Evolutionary conservation across 78 protist genomes (phyloP), one percentile per base, ranked within the genome.

Genomic region (Polysphondylium violaceum): DNA sequence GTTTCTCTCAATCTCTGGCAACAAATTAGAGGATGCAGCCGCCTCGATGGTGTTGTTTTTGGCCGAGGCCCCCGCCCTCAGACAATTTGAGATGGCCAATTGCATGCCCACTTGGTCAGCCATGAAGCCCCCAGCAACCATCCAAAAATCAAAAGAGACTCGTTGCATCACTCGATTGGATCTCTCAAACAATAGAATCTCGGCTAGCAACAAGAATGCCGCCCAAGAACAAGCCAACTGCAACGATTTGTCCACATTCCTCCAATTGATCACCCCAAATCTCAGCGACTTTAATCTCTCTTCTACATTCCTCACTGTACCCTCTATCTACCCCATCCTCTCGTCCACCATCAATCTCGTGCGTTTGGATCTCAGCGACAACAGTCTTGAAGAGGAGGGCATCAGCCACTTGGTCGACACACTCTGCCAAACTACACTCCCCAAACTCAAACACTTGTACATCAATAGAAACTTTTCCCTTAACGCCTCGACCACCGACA

Each of bases 371-470:
- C 43, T 83, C 19, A 21, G 36, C n/a, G 91, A 83, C 29, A 69
- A 69, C 44, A 79, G 69, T 5, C 31, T 83, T 7, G 91, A 58
- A 12, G 91, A 83, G n/a, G 91, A 83, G 38, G 91, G 91, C 59
- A 83, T 83, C 2, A 16, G 67, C 2, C 36, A 38, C 0, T 36
- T 83, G 17, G 91, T 83, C 2, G 91, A 83, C 12, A 31, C 53
- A 2, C 91, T 83, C 51, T 64, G 74, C 25, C 64, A 59, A 56
- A 83, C 91, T 1, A 83, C 91, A 0, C 41, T 83, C 27, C 91
- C 91, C 35, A 83, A 83, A 74, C 27, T 83, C 4, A 83, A 83
- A 71, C 91, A 83, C 58, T 73, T 83, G n/a, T 83, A 47, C 41
- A 55, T 83, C 56, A 83, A 83, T 63, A 41, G 91, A 53, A 83